phyloP scores from a whole-genome alignment of 1,139 yeast species.

The Oligophagozyma castellii region DNA sequence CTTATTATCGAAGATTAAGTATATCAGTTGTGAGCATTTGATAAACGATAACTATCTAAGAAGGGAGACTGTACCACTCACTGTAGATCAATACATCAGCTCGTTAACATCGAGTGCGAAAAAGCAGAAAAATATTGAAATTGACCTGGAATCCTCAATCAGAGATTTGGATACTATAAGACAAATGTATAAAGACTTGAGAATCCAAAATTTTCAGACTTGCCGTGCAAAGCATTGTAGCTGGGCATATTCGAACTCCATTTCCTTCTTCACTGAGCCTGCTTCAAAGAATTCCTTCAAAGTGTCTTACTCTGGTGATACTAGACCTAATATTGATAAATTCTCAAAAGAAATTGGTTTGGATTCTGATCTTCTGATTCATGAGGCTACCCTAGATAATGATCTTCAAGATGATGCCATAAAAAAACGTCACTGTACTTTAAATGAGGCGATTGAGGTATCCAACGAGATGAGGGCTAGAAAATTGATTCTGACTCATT shows the following conservation, averaged over 20 bases:
- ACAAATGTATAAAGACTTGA: slow-evolving; percentile 19
- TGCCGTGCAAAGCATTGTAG: slow-evolving; percentile 78
- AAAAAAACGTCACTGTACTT: slow-evolving; percentile 77
- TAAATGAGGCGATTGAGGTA: slow-evolving; percentile 70
- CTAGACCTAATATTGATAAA: slow-evolving; percentile 58
- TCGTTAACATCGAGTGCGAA: slow-evolving; percentile 10
- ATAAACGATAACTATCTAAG: slow-evolving; percentile 22
- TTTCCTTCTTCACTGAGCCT: slow-evolving; percentile 32
- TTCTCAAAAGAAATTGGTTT: slow-evolving; percentile 49
- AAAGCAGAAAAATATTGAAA: slow-evolving; percentile 21
- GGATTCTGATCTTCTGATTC: slow-evolving; percentile 66
- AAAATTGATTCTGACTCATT: slow-evolving; percentile 71
- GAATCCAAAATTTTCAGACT: slow-evolving; percentile 32
- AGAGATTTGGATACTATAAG: slow-evolving; percentile 16
- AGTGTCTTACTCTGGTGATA: slow-evolving; percentile 87
- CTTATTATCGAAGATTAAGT: slow-evolving; percentile 35
- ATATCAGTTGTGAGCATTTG: slow-evolving; percentile 59
- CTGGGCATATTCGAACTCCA: slow-evolving; percentile 62
- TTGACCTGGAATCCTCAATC: slow-evolving; percentile 15
- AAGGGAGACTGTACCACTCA: slow-evolving; percentile 20
- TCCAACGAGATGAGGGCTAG: slow-evolving; percentile 60
- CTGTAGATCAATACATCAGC: slow-evolving; percentile 15
- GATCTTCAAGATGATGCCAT: slow-evolving; percentile 70
- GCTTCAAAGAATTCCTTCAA: slow-evolving; percentile 32
- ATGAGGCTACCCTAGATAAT: slow-evolving; percentile 86